phyloP scores from a whole-genome alignment of 805 yeast species.

The Ogataea glucozyma region DNA sequence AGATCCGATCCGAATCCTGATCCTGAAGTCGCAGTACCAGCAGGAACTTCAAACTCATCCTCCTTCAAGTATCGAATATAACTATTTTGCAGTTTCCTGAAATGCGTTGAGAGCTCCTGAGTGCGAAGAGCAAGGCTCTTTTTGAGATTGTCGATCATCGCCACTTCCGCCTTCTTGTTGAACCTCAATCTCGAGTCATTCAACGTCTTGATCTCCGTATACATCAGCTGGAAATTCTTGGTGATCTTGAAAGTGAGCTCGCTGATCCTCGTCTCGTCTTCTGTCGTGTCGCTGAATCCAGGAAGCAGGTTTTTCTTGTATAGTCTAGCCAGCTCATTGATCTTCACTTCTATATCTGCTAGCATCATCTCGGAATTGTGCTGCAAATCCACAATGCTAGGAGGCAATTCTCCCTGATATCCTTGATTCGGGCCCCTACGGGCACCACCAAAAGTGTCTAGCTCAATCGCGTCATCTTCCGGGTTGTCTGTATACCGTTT shows the following conservation, averaged over 20 bases:
- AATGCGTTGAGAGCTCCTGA: slow-evolving; percentile 74
- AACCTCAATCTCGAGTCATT: slow-evolving; percentile 38
- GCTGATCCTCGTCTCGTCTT: slow-evolving; percentile 78
- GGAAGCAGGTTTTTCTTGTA: slow-evolving; percentile 86
- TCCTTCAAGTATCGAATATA: slow-evolving; percentile 82
- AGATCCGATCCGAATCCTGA: too few relatives aligned
- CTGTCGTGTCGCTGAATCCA: slow-evolving; percentile 78
- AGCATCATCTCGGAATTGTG: slow-evolving; percentile 68
- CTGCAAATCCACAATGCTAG: slow-evolving; percentile 74
- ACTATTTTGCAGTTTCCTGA: slow-evolving; percentile 84
- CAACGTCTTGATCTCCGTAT: slow-evolving; percentile 69
- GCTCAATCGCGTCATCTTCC: slow-evolving; percentile 39
- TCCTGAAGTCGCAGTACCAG: too few relatives aligned
- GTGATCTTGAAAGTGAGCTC: slow-evolving; percentile 73
- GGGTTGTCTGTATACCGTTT: slow-evolving; percentile 25
- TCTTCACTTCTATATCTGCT: slow-evolving; percentile 49
- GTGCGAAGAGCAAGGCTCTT: slow-evolving; percentile 82
- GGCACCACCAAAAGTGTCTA: too few relatives aligned
- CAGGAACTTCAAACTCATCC: slow-evolving; percentile 61
- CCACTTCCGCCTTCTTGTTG: slow-evolving; percentile 48
- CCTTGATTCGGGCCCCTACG: too few relatives aligned
- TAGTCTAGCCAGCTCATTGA: slow-evolving; percentile 61
- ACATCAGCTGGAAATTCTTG: slow-evolving; percentile 74
- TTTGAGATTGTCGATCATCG: slow-evolving; percentile 76
- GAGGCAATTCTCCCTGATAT: slow-evolving; percentile 72